Evolutionary conservation across 768 basidiomycete genomes (phyloP).

Genomic region (Tulasnella calospora): DNA sequence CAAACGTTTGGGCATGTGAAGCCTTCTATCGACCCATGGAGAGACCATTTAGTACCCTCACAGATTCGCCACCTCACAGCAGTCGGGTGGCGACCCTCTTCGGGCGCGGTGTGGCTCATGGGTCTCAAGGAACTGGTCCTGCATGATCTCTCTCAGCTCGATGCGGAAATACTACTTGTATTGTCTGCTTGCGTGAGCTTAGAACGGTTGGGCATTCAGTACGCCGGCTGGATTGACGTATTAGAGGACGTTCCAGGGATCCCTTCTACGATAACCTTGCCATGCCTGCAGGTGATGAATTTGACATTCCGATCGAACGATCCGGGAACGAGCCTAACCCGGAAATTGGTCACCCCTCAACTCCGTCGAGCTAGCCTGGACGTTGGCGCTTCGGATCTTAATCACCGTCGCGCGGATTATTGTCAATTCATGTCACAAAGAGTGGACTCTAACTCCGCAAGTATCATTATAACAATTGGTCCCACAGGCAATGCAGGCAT

Average conservation of each 20-base stretch:
- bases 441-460: neutral
- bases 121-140: neutral
- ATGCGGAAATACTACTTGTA: neutral
- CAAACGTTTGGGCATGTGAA: too few relatives aligned
- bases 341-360: neutral
- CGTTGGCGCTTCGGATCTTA: neutral
- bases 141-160: neutral
- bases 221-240: too few relatives aligned
- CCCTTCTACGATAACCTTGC: neutral
- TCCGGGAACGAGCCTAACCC: neutral
- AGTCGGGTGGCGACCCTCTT: neutral
- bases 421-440: neutral
- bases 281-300: neutral
- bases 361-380: neutral
- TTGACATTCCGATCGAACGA: neutral
- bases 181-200: neutral
- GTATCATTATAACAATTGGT: neutral
- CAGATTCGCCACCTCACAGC: neutral
- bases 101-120: neutral
- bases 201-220: neutral
- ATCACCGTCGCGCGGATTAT: neutral
- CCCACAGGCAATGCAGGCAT: rapidly evolving
- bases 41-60: neutral
- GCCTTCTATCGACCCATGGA: neutral
- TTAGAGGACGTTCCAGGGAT: neutral